These are phyloP conservation scores for Candida adriatica DNA, from an alignment of 805 yeast species.

Conservation along the genomic window DNA sequence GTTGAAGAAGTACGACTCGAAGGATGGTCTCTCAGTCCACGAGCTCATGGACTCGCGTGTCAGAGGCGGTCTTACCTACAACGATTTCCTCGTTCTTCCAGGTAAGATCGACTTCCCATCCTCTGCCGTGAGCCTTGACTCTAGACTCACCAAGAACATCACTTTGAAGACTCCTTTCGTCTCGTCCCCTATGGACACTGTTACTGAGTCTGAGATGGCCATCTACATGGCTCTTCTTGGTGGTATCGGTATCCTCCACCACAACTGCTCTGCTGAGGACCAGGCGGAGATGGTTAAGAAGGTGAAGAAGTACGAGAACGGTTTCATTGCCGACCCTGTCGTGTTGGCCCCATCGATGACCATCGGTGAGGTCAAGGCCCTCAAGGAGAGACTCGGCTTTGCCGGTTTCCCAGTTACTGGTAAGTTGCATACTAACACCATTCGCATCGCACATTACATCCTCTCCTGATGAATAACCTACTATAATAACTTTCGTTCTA, in stretches of 20 bases:
- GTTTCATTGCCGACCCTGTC: constrained; percentile 91
- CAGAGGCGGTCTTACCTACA: constrained; percentile 96
- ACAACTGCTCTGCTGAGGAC: constrained; percentile 93
- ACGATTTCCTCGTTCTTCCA: constrained; percentile 91
- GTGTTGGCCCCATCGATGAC: constrained; percentile 72
- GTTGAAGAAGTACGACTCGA: constrained; percentile 56
- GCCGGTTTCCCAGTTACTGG: constrained; percentile 99
- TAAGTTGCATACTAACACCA: constrained; percentile 44
- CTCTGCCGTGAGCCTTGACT: constrained; percentile 65
- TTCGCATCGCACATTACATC: background rate
- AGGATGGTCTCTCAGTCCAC: constrained; percentile 81
- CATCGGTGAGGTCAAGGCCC: constrained; percentile 70
- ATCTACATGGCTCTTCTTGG: constrained; percentile 97
- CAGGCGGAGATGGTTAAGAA: constrained; percentile 98
- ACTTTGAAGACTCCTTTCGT: constrained; percentile 89
- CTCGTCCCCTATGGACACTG: constrained; percentile 99
- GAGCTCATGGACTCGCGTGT: constrained; percentile 82
- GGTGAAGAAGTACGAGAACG: constrained; percentile 96
- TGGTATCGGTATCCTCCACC: constrained; percentile 98
- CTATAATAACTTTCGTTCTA: constrained; percentile 96
- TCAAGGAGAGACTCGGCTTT: constrained; percentile 75
- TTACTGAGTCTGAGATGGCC: constrained; percentile 96
- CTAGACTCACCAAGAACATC: constrained; percentile 87
- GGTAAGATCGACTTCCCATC: constrained; percentile 91
- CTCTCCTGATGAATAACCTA: constrained; percentile 43